Evolutionary conservation across 1,284 basidiomycete genomes (phyloP).

Genomic region (Xerocomus cyaneibrunnescens): DNA sequence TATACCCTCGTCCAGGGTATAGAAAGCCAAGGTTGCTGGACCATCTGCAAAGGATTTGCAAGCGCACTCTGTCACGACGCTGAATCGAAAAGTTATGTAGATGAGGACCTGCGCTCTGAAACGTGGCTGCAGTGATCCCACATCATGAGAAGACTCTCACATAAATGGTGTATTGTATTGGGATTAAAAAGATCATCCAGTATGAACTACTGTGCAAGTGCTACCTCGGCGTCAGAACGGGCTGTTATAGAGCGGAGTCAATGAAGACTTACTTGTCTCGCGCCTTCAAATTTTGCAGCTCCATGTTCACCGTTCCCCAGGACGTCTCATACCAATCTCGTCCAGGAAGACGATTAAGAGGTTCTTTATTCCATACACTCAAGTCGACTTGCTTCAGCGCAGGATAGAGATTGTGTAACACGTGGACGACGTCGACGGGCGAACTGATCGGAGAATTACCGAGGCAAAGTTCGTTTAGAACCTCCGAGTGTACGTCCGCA

Average conservation of each 20-base stretch:
- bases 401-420: conserved; percentile 19
- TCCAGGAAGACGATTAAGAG: conserved; percentile 12
- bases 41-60: no score
- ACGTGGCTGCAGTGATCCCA: no score
- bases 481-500: background rate
- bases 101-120: no score
- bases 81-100: no score
- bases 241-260: background rate
- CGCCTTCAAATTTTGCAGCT: conserved; percentile 6
- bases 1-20: no score
- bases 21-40: no score
- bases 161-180: background rate
- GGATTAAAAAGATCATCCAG: background rate
- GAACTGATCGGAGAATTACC: conserved; percentile 23
- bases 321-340: conserved; percentile 15
- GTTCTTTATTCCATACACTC: conserved; percentile 23
- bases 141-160: no score
- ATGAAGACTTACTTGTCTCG: background rate
- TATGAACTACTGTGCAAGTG: no score
- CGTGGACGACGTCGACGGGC: conserved; percentile 13
- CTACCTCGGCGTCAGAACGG: background rate
- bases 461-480: conserved; percentile 18
- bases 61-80: no score
- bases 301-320: conserved; percentile 22
- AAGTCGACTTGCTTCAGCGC: conserved; percentile 23